Evolutionary conservation across 2,329 filamentous ascomycete genomes (phyloP).

Genomic region (Aschersonia sp.): DNA sequence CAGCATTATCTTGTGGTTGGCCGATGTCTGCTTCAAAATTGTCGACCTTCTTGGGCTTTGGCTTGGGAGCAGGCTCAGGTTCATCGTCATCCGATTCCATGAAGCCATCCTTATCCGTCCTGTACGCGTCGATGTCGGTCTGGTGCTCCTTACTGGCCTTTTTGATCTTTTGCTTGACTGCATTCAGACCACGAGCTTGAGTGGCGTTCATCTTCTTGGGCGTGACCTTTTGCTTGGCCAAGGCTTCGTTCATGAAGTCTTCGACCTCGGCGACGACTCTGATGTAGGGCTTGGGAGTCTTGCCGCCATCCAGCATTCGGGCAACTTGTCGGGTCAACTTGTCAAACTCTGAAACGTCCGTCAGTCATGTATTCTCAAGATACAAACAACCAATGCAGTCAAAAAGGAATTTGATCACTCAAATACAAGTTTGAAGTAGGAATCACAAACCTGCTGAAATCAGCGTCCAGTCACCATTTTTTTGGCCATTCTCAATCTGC

Average conservation of each 20-base stretch:
- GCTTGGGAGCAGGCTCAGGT: constrained; percentile 39
- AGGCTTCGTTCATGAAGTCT: constrained; percentile 83
- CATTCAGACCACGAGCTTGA: constrained; percentile 86
- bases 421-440: too few relatives aligned
- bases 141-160: constrained; percentile 97
- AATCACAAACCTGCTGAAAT: constrained; percentile 63
- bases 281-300: constrained; percentile 81
- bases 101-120: constrained; percentile 70
- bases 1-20: constrained; percentile 45
- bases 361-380: neutral
- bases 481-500: constrained; percentile 89
- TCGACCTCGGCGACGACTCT: constrained; percentile 88
- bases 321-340: constrained; percentile 79
- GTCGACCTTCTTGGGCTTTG: constrained; percentile 22
- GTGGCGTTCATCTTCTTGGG: constrained; percentile 98
- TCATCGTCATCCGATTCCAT: constrained; percentile 77
- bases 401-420: neutral
- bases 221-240: constrained; percentile 90
- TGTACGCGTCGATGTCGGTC: constrained; percentile 74
- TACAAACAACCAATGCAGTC: neutral
- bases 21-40: constrained; percentile 28
- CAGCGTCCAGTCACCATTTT: constrained; percentile 94
- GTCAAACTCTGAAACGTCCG: constrained; percentile 58
- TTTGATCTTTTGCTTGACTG: constrained; percentile 95
- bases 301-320: constrained; percentile 64